These are phyloP conservation scores for Davidsoniella virescens DNA, from an alignment of 2,329 filamentous ascomycete species.

Conservation along the genomic window DNA sequence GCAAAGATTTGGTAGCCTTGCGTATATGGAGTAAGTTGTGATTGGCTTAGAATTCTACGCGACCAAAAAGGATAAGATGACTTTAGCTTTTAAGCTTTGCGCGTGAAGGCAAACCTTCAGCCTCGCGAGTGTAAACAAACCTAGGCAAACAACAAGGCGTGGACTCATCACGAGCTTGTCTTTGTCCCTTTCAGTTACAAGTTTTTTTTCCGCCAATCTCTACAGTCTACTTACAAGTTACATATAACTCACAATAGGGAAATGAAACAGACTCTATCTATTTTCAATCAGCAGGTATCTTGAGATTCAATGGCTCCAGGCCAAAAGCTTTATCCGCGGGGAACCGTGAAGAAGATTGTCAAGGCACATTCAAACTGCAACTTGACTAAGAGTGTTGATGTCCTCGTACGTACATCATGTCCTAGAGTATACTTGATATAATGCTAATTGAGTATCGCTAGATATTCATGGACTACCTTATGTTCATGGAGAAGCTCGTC, in stretches of 20 bases:
- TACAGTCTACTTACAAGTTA: too few species aligned
- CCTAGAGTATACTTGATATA: background rate
- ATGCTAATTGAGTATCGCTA: slow-evolving; percentile 20
- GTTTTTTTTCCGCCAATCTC: background rate
- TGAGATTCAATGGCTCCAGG: slow-evolving; percentile 36
- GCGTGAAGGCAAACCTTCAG: background rate
- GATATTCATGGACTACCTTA: slow-evolving; percentile 72
- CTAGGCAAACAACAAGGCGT: background rate
- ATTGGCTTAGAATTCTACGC: background rate
- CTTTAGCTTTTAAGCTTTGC: background rate
- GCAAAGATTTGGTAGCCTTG: slow-evolving; percentile 1
- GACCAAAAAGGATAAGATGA: background rate
- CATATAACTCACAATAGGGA: too few species aligned
- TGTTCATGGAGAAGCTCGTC: slow-evolving; percentile 65
- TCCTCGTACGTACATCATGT: slow-evolving; percentile 39
- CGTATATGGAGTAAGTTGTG: background rate
- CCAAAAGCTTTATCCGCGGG: slow-evolving; percentile 67
- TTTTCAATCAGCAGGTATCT: background rate
- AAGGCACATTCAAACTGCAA: slow-evolving; percentile 74
- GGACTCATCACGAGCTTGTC: too few species aligned
- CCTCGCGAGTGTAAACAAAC: background rate
- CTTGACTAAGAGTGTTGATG: slow-evolving; percentile 72
- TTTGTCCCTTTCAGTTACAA: too few species aligned
- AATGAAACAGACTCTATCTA: background rate
- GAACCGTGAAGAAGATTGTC: slow-evolving; percentile 73